phyloP scores from a whole-genome alignment of 2,329 filamentous ascomycete genomes.

The Didymosphaeria variabile region DNA sequence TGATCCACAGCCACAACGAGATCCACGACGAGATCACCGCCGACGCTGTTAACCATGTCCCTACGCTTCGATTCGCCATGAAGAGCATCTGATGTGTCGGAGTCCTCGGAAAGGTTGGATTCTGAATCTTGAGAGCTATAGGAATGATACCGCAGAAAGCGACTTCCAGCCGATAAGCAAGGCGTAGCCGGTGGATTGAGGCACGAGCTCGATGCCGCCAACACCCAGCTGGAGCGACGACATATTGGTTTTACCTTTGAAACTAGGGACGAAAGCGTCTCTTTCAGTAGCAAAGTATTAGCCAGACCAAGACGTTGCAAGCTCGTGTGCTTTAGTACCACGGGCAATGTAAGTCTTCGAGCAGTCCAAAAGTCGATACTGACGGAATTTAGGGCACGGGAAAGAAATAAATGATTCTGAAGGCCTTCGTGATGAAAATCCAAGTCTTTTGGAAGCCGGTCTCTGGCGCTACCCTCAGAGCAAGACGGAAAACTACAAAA shows the following conservation, averaged over 20 bases:
- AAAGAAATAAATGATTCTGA: constrained; percentile 45
- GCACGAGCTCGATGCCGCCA: constrained; percentile 16
- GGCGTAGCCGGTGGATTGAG: constrained; percentile 25
- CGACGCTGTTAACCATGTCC: constrained; percentile 30
- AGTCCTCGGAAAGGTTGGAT: constrained; percentile 25
- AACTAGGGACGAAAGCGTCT: neutral
- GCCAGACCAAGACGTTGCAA: neutral
- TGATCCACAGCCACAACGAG: constrained; percentile 31
- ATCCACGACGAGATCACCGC: constrained; percentile 32
- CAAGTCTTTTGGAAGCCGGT: constrained; percentile 59
- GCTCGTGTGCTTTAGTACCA: neutral
- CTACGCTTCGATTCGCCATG: constrained; percentile 29
- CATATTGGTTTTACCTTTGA: neutral
- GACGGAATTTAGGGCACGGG: neutral
- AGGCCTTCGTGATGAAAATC: constrained; percentile 45
- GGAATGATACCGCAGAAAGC: constrained; percentile 25
- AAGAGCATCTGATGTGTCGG: constrained; percentile 34
- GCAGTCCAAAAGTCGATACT: neutral
- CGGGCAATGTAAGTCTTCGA: neutral
- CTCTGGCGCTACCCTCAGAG: constrained; percentile 13
- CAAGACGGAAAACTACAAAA: constrained; percentile 14
- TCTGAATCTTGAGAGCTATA: constrained; percentile 26
- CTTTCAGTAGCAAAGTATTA: neutral
- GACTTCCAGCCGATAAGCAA: constrained; percentile 24
- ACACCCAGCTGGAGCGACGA: constrained; percentile 7